A percentile compares a stretch with the other conserved stretches of the same genome.
phyloP scores from a whole-genome alignment of 2,329 filamentous ascomycete genomes.

The Helotiales sp. region DNA sequence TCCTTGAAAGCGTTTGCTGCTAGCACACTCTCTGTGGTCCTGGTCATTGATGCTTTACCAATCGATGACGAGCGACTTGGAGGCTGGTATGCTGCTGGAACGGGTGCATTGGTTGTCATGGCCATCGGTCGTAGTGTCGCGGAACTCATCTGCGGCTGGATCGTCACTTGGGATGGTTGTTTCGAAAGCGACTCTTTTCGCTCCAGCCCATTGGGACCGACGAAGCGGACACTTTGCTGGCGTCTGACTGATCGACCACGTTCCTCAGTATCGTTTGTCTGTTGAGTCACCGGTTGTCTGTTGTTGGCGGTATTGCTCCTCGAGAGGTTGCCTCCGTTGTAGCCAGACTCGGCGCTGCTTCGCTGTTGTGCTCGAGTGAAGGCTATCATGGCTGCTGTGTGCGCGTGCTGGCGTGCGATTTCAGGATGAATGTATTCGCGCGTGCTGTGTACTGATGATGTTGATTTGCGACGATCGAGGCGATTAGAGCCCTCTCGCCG shows the following conservation, averaged over 20 bases:
- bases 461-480: slow-evolving; percentile 54
- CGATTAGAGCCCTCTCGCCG: slow-evolving; percentile 44
- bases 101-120: slow-evolving; percentile 30
- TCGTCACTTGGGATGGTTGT: slow-evolving; percentile 19
- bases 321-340: slow-evolving; percentile 25
- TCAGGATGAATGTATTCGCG: slow-evolving; percentile 51
- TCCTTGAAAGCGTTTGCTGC: slow-evolving; percentile 41
- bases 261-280: slow-evolving; percentile 25
- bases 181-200: slow-evolving; percentile 26
- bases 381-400: slow-evolving; percentile 61
- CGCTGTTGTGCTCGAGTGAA: slow-evolving; percentile 53
- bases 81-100: slow-evolving; percentile 32
- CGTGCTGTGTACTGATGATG: slow-evolving; percentile 47
- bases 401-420: slow-evolving; percentile 57
- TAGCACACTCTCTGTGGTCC: slow-evolving; percentile 36
- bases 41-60: slow-evolving; percentile 28
- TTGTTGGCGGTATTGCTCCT: slow-evolving; percentile 17
- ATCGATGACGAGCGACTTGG: slow-evolving; percentile 35
- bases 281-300: slow-evolving; percentile 19
- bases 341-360: slow-evolving; percentile 39
- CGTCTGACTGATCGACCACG: slow-evolving; percentile 37
- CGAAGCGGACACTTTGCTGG: slow-evolving; percentile 56
- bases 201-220: slow-evolving; percentile 30
- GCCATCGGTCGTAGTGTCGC: slow-evolving; percentile 27
- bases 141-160: slow-evolving; percentile 20